These are phyloP conservation scores for Dactylonectria estremocensis DNA, from an alignment of 2,329 filamentous ascomycete genomes.

Conservation along the genomic window DNA sequence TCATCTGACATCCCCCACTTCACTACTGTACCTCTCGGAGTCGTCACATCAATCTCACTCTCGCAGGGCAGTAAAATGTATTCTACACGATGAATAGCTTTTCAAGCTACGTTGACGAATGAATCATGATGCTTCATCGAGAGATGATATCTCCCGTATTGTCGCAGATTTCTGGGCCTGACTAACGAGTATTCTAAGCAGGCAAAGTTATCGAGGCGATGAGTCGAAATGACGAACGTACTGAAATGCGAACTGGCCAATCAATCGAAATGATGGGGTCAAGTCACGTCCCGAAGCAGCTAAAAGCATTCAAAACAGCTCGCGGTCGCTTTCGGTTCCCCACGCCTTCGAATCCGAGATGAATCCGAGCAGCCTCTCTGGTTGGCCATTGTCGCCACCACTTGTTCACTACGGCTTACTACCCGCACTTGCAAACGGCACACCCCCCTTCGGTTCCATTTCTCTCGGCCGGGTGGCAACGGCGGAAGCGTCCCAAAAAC, in stretches of 20 bases:
- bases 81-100: not conserved
- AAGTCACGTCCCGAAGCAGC: slow-evolving; percentile 14
- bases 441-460: not conserved
- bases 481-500: not conserved
- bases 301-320: not conserved
- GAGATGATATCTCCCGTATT: not conserved
- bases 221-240: too few species aligned
- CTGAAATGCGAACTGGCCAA: not conserved
- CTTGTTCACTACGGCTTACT: not conserved
- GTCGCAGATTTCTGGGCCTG: not conserved
- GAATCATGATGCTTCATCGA: not conserved
- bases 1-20: not conserved
- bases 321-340: slow-evolving; percentile 16
- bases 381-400: not conserved
- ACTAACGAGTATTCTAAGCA: too few species aligned
- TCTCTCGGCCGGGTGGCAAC: not conserved
- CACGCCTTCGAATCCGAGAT: slow-evolving; percentile 16
- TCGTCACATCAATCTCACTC: not conserved
- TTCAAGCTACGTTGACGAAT: not conserved
- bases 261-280: slow-evolving; percentile 19
- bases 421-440: not conserved
- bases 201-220: too few species aligned
- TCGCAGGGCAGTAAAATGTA: not conserved
- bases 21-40: not conserved
- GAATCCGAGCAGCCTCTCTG: not conserved